A percentile compares a stretch with the other conserved stretches of the same genome.
Conservation (phyloP, 2,329 filamentous ascomycete genomes). For the Blumeriella jaapii region DNA sequence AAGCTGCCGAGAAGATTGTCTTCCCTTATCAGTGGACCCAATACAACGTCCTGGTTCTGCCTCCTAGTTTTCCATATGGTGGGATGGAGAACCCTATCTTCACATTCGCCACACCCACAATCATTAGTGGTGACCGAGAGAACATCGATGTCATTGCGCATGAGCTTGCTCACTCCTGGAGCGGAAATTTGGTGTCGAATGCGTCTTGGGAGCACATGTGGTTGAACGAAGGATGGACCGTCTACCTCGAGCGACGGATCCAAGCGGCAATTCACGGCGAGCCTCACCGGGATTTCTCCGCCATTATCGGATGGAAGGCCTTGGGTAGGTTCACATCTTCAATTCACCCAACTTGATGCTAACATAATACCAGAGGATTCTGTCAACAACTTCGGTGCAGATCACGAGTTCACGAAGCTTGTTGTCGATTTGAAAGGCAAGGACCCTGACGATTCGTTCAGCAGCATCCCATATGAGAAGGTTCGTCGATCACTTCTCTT, state of each 20-base stretch:
- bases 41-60: conserved; percentile 87
- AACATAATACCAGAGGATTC: conserved; percentile 47
- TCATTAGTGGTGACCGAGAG: conserved; percentile 81
- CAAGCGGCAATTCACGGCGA: conserved; percentile 69
- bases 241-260: conserved; percentile 83
- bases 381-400: conserved; percentile 63
- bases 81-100: conserved; percentile 90
- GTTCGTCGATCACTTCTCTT: conserved; percentile 5
- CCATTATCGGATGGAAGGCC: conserved; percentile 92
- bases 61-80: conserved; percentile 82
- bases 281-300: conserved; percentile 79
- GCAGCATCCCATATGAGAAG: conserved; percentile 86
- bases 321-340: conserved; percentile 21
- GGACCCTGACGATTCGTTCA: conserved; percentile 94
- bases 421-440: conserved; percentile 78
- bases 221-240: conserved; percentile 80
- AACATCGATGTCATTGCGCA: conserved; percentile 97
- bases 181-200: conserved; percentile 72
- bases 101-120: conserved; percentile 89
- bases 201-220: conserved; percentile 76
- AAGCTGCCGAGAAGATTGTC: conserved; percentile 68
- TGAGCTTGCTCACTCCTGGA: conserved; percentile 69
- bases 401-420: conserved; percentile 89
- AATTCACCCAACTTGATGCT: neutral
- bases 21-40: conserved; percentile 90